Conservation (phyloP, 352 stramenopile species). For the Discostella stelligera region DNA sequence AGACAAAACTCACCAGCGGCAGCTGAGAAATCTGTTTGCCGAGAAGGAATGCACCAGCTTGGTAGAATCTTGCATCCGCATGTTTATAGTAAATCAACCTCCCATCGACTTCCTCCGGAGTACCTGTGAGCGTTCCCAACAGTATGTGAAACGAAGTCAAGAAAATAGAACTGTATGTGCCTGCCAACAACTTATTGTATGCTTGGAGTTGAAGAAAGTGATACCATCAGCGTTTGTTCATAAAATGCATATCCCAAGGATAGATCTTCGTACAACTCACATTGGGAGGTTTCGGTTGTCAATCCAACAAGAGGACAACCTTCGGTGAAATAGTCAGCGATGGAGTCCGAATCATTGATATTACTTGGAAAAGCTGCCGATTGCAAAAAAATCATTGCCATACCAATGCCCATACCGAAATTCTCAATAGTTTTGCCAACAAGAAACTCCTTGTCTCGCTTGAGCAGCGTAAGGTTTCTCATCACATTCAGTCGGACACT, state of each 20-base stretch:
- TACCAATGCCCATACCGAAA: constrained; percentile 57
- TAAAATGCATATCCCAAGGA: background rate
- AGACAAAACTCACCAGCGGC: constrained; percentile 24
- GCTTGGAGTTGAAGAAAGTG: background rate
- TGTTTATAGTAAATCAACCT: constrained; percentile 77
- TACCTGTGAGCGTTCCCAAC: constrained; percentile 51
- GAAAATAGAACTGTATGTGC: constrained; percentile 57
- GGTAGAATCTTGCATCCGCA: constrained; percentile 61
- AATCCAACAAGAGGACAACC: constrained; percentile 29
- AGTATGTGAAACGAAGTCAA: constrained; percentile 61
- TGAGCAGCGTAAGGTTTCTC: constrained; percentile 81
- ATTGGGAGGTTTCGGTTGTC: constrained; percentile 33
- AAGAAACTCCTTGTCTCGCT: constrained; percentile 65
- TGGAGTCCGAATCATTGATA: constrained; percentile 31
- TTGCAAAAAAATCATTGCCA: constrained; percentile 66
- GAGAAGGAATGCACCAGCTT: constrained; percentile 56
- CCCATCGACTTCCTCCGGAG: constrained; percentile 54
- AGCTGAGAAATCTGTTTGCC: constrained; percentile 46
- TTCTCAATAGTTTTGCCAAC: constrained; percentile 61
- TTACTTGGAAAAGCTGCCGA: constrained; percentile 30
- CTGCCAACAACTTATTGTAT: constrained; percentile 38
- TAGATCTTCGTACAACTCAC: constrained; percentile 9
- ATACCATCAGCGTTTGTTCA: background rate
- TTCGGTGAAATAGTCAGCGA: constrained; percentile 23
- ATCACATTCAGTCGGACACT: constrained; percentile 36